Conservation (phyloP, 2,329 filamentous ascomycete genomes). For the Penicillium sp. region DNA sequence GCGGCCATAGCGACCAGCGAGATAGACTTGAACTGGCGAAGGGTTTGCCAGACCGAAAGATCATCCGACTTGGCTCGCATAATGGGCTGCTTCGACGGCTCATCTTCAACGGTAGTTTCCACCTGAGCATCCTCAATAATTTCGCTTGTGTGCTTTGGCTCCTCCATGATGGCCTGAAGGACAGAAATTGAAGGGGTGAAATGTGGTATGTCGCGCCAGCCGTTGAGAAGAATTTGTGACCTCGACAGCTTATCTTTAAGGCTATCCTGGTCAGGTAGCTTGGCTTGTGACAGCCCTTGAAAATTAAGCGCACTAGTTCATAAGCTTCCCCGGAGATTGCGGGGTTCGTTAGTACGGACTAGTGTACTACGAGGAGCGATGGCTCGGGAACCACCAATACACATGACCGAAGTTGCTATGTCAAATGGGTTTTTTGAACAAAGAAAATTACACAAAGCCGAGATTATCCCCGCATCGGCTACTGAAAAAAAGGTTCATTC, state of each 20-base stretch:
- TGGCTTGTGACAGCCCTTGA: background rate
- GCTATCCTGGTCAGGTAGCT: background rate
- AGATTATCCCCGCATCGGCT: background rate
- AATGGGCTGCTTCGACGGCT: background rate
- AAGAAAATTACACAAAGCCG: background rate
- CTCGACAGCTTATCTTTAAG: background rate
- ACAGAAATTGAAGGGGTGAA: background rate
- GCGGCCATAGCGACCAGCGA: conserved; percentile 42
- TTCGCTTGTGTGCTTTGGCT: background rate
- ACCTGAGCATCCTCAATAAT: background rate
- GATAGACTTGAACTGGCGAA: conserved; percentile 36
- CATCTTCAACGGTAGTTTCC: background rate
- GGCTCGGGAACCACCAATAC: background rate
- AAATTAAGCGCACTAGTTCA: background rate
- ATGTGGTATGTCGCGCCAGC: background rate
- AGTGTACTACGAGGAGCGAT: background rate
- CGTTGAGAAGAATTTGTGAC: background rate
- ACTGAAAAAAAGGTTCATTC: background rate
- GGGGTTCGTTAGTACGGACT: background rate
- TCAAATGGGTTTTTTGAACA: background rate
- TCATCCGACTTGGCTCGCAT: conserved; percentile 43
- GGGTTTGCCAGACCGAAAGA: conserved; percentile 41
- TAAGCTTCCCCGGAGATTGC: background rate
- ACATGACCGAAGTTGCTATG: background rate
- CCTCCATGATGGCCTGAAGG: background rate